Conservation (phyloP, 352 stramenopile species). For the Phytophthora hibernalis region DNA sequence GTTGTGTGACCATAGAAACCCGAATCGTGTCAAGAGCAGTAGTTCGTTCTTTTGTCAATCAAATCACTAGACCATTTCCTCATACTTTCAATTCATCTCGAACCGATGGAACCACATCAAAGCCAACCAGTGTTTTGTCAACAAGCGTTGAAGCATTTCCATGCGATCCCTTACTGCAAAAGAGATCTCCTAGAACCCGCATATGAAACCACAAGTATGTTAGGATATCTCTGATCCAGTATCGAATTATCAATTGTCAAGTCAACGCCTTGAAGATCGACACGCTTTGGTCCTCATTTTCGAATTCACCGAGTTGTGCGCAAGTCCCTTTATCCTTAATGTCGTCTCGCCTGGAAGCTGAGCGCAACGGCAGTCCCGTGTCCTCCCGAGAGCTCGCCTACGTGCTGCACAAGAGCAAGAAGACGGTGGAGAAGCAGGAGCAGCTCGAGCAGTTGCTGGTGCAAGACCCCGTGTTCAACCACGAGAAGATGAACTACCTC, state of each 20-base stretch:
- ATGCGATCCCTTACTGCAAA: constrained; percentile 8
- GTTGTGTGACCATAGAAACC: constrained; percentile 26
- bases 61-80: constrained; percentile 13
- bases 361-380: constrained; percentile 58
- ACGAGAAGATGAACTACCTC: constrained; percentile 72
- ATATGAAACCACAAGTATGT: background rate
- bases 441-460: constrained; percentile 67
- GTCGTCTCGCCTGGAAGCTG: constrained; percentile 34
- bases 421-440: constrained; percentile 59
- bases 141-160: constrained; percentile 25
- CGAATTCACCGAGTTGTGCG: constrained; percentile 1
- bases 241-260: constrained; percentile 22
- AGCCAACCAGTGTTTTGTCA: constrained; percentile 29
- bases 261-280: constrained; percentile 33
- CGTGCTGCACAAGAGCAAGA: constrained; percentile 65
- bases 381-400: constrained; percentile 64
- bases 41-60: constrained; percentile 26
- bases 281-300: constrained; percentile 20
- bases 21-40: constrained; percentile 12
- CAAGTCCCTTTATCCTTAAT: constrained; percentile 9
- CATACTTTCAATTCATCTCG: too few relatives aligned
- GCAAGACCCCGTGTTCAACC: constrained; percentile 61
- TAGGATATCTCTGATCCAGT: constrained; percentile 7
- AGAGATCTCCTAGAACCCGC: background rate
- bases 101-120: background rate